Conservation (phyloP, 2,329 filamentous ascomycete species). For the Cordyceps militaris region DNA sequence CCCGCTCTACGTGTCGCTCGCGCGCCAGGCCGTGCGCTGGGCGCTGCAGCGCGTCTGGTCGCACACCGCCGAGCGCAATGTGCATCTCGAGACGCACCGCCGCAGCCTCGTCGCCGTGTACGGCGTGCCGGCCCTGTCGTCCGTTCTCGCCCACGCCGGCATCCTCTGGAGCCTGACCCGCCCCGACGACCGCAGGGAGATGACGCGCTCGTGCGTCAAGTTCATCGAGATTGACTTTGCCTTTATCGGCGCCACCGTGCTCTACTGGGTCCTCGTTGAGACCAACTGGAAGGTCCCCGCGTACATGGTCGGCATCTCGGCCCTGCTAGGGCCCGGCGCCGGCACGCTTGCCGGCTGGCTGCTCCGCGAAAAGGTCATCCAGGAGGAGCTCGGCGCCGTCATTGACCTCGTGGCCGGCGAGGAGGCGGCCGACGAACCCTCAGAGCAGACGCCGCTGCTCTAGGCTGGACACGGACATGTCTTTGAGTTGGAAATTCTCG, state of each 20-base stretch:
- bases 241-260: slow-evolving; percentile 39
- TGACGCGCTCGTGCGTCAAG: slow-evolving; percentile 40
- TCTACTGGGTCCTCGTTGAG: slow-evolving; percentile 49
- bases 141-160: slow-evolving; percentile 35
- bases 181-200: slow-evolving; percentile 39
- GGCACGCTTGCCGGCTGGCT: slow-evolving; percentile 33
- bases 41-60: slow-evolving; percentile 20
- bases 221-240: slow-evolving; percentile 41
- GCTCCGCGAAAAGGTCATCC: slow-evolving; percentile 31
- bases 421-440: slow-evolving; percentile 1
- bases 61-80: slow-evolving; percentile 22
- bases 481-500: background rate
- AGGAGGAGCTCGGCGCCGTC: slow-evolving; percentile 17
- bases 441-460: slow-evolving; percentile 6
- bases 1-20: slow-evolving; percentile 40
- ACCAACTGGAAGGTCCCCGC: slow-evolving; percentile 36
- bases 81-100: slow-evolving; percentile 38
- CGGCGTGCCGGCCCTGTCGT: slow-evolving; percentile 36
- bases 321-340: slow-evolving; percentile 32
- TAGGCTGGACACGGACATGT: background rate
- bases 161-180: slow-evolving; percentile 33
- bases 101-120: slow-evolving; percentile 36
- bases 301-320: slow-evolving; percentile 23
- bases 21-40: slow-evolving; percentile 32
- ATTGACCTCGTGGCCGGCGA: slow-evolving; percentile 14